These are phyloP conservation scores for Hirschioporus abietinus DNA, from an alignment of 768 basidiomycete species.

Conservation along the genomic window DNA sequence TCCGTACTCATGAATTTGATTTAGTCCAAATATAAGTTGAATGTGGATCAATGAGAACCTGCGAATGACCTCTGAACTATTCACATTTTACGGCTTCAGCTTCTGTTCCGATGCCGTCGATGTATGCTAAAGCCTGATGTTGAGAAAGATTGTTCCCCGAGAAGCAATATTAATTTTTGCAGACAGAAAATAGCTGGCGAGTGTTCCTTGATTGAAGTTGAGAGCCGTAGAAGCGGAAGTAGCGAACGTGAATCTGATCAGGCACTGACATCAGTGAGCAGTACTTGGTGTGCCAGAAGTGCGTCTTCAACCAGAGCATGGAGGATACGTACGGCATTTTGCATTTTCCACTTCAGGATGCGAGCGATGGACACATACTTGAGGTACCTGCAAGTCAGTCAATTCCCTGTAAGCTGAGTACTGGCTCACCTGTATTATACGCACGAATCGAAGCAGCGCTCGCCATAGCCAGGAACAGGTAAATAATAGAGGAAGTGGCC, in stretches of 20 bases:
- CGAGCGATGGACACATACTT: no score
- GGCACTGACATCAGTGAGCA: no score
- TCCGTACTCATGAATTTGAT: neutral
- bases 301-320: no score
- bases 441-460: neutral
- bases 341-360: no score
- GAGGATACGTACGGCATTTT: no score
- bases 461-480: neutral
- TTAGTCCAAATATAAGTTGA: neutral
- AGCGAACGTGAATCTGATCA: no score
- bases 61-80: neutral
- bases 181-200: neutral
- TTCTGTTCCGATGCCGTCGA: neutral
- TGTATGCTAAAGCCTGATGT: neutral
- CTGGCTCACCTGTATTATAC: no score
- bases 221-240: neutral
- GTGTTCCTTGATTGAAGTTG: neutral
- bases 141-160: neutral
- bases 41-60: neutral
- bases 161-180: neutral
- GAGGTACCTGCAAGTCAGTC: no score
- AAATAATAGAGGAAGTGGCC: neutral
- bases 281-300: no score
- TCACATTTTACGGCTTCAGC: neutral
- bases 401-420: no score